Conservation (phyloP, 305 asterid species). For the Stenogyne calaminthoides region DNA sequence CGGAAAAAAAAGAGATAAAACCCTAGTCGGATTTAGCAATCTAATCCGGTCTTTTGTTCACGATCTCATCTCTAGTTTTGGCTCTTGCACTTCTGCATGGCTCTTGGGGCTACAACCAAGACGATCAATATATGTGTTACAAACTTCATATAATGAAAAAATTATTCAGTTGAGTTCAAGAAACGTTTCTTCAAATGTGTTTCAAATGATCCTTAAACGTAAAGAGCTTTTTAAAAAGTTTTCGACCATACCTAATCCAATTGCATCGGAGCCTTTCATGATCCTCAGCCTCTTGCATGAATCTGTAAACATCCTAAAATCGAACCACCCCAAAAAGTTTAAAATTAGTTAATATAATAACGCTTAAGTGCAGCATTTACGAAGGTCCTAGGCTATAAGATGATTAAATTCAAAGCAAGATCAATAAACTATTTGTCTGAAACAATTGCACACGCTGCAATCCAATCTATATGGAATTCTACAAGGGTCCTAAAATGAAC, state of each 20-base stretch:
- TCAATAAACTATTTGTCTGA: background rate
- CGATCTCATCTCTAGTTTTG: slow-evolving; percentile 38
- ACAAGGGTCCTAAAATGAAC: background rate
- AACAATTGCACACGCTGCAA: background rate
- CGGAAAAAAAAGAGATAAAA: slow-evolving; percentile 22
- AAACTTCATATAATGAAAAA: background rate
- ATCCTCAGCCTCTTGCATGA: slow-evolving; percentile 85
- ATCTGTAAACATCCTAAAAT: slow-evolving; percentile 74
- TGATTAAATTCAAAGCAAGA: background rate
- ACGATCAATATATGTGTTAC: slow-evolving; percentile 5
- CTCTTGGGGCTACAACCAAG: slow-evolving; percentile 68
- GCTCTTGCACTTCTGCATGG: slow-evolving; percentile 70
- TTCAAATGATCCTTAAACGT: too few species aligned
- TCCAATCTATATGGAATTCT: too few species aligned
- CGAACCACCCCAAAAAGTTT: slow-evolving; percentile 7
- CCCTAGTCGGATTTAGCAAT: slow-evolving; percentile 17
- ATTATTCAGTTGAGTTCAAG: background rate
- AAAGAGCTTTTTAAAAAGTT: background rate
- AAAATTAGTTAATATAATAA: background rate
- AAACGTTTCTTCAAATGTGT: too few species aligned
- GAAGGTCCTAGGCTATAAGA: background rate
- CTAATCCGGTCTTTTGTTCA: slow-evolving; percentile 13
- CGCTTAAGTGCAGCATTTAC: background rate
- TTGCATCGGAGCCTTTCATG: slow-evolving; percentile 88
- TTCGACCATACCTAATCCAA: slow-evolving; percentile 68